These are phyloP conservation scores for Monilinia laxa DNA, from an alignment of 2,329 filamentous ascomycete genomes.

Conservation along the genomic window DNA sequence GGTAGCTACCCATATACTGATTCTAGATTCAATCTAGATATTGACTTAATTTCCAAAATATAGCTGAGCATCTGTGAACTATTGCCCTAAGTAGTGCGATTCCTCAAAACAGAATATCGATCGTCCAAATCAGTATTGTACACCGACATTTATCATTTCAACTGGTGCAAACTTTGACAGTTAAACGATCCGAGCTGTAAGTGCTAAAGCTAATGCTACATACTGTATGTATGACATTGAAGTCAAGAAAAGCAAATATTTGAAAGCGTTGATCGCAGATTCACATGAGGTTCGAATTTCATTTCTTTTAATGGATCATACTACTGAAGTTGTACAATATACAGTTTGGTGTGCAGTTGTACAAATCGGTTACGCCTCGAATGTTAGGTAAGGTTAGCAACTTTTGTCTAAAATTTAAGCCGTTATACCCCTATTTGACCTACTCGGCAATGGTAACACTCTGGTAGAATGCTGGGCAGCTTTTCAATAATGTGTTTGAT, in stretches of 20 bases:
- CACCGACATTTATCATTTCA: slow-evolving; percentile 1
- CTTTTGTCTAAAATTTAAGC: neutral
- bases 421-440: neutral
- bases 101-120: neutral
- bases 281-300: neutral
- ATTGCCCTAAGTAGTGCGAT: neutral
- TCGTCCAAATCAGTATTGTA: neutral
- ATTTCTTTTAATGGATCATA: neutral
- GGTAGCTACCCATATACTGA: neutral
- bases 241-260: neutral
- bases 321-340: neutral
- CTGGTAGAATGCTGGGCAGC: neutral
- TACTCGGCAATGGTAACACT: slow-evolving; percentile 2
- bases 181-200: slow-evolving; percentile 1
- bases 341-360: neutral
- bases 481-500: neutral
- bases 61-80: neutral
- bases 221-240: neutral
- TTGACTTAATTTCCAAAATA: neutral
- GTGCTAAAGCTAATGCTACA: neutral
- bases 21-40: neutral
- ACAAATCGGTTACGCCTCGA: neutral
- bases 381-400: neutral
- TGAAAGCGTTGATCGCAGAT: too few relatives aligned
- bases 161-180: slow-evolving; percentile 5